phyloP scores from a whole-genome alignment of 208 protist species.

The Trypanosoma cruzi region DNA sequence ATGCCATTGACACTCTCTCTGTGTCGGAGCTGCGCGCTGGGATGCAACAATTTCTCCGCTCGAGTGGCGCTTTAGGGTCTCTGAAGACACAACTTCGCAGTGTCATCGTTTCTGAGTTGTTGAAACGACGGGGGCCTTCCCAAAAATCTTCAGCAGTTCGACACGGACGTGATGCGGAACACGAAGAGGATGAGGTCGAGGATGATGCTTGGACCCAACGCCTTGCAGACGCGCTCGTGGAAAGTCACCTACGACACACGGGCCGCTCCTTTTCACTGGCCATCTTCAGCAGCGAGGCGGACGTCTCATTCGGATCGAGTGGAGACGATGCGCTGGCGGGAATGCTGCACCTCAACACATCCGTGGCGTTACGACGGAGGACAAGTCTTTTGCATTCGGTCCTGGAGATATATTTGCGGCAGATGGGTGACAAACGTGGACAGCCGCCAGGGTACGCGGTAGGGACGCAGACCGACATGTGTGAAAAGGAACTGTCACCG shows the following conservation, averaged over 20 bases:
- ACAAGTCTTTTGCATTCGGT: constrained; percentile 69
- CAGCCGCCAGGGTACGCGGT: constrained; percentile 11
- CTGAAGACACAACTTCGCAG: constrained; percentile 87
- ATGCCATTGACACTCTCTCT: constrained; percentile 21
- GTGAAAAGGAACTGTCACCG: constrained; percentile 27
- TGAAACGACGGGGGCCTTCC: constrained; percentile 40
- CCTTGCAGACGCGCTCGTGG: constrained; percentile 72
- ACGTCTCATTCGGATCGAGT: constrained; percentile 31
- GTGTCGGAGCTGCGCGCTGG: constrained; percentile 71
- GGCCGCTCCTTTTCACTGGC: constrained; percentile 72
- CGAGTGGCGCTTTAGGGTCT: constrained; percentile 66
- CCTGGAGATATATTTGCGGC: constrained; percentile 38
- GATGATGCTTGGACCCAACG: constrained; percentile 46
- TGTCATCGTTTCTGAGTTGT: constrained; percentile 72
- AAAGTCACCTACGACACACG: constrained; percentile 83
- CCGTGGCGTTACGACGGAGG: constrained; percentile 20
- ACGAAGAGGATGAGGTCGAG: constrained; percentile 11
- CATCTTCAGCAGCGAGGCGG: constrained; percentile 82
- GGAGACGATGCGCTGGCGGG: constrained; percentile 31
- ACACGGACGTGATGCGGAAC: constrained; percentile 1
- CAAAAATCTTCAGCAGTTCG: not conserved
- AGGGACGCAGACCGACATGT: constrained; percentile 64
- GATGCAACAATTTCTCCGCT: constrained; percentile 76
- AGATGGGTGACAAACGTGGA: constrained; percentile 11
- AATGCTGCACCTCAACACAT: constrained; percentile 52